Base-by-base conservation (phyloP, 1,284 basidiomycete species). In the Lentinus polychrous region DNA sequence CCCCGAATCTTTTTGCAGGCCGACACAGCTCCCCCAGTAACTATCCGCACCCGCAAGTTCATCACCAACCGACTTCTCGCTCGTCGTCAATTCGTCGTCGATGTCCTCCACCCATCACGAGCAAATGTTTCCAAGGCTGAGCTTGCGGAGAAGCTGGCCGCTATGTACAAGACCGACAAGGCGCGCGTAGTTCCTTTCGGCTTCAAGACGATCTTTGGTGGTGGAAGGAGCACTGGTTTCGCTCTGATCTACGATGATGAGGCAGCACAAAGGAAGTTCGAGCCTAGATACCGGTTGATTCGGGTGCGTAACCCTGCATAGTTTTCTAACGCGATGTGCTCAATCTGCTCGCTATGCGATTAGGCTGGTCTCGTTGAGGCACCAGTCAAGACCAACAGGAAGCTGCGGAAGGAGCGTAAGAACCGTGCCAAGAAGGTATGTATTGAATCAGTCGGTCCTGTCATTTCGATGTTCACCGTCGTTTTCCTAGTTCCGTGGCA, bases 391-490 rank as follows among this genome's bases (percentile, higher is more conserved):
- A 76, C 95, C 52, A 94, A 91, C 60, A 90, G 96, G 66, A 99
- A 99, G 73, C 85, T 99, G 71, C 87, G 96, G 73, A 98, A 99
- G 80, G 96, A 99, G 81, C 84, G 96, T 65, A 99, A 99, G 85
- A 99, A 99, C 78, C 86, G 96, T 69, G 81, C 88, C 56, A 97
- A 97, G 87, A 96, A 96, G 86, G 93, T 91, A 50, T 15, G 71
- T 31, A 5, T 10, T 24, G 32, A 42, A 42, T 6, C 24, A 0
- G 12, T 39, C 2, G 24, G 15, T 2, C 1, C 18, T 8, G 10
- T 42, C 24, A 6, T 20, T 12, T 22, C 12, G 17, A 20, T 39
- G 18, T 46, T 40, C 32, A 17, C 18, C 18, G 14, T n/a, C 17
- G 34, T 37, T 46, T 27, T 44, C 22, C 6, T 55, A 93, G 91